phyloP scores from a whole-genome alignment of 352 stramenopile species.

The Globisporangium parvum region DNA sequence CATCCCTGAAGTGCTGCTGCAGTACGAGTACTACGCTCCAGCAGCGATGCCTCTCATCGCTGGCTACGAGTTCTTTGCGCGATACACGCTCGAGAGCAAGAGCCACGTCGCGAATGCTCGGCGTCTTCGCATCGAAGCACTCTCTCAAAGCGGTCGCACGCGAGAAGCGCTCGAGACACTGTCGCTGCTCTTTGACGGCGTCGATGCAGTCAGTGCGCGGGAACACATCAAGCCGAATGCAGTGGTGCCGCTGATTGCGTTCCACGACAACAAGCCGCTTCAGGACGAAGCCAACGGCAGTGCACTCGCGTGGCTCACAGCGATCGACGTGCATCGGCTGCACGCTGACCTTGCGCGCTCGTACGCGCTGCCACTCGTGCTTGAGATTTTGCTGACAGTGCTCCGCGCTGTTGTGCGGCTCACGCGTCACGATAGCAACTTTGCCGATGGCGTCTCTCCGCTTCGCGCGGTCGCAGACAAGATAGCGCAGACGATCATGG shows the following conservation, averaged over 20 bases:
- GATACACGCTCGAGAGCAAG: conserved; percentile 33
- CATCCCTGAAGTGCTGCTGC: conserved; percentile 44
- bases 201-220: background rate
- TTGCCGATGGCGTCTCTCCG: conserved; percentile 18
- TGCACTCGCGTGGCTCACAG: conserved; percentile 28
- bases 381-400: conserved; percentile 25
- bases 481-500: conserved; percentile 22
- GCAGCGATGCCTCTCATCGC: conserved; percentile 51
- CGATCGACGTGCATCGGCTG: conserved; percentile 19
- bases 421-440: conserved; percentile 22
- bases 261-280: conserved; percentile 33
- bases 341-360: conserved; percentile 5
- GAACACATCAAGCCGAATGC: conserved; percentile 4
- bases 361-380: conserved; percentile 11
- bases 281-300: conserved; percentile 27
- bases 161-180: conserved; percentile 42
- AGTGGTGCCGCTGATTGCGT: conserved; percentile 14
- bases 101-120: conserved; percentile 49
- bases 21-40: conserved; percentile 40
- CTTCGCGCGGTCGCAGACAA: conserved; percentile 21
- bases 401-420: conserved; percentile 26
- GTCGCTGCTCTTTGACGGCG: conserved; percentile 20
- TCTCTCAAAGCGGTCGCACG: conserved; percentile 45
- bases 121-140: conserved; percentile 39
- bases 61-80: conserved; percentile 42